Evolutionary conservation across 2,329 filamentous ascomycete genomes (phyloP), one percentile per base, ranked within the genome.

Genomic region (Talaromyces sp.): DNA sequence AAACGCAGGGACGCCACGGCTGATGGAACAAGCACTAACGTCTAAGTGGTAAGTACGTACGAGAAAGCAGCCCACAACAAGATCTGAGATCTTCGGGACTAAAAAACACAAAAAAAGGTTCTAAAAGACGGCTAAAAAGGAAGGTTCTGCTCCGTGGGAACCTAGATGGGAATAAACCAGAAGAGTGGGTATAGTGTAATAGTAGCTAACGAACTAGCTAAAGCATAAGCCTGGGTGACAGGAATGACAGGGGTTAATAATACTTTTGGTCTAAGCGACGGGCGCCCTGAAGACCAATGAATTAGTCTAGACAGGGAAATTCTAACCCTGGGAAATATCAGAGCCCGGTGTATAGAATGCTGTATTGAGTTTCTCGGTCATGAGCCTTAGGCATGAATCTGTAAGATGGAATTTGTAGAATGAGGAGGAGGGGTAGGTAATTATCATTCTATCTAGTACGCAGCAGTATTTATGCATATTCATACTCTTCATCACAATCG

Each of bases 31-130:
- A 56, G 57, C 55, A 48, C 45, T 33, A 52, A 48, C 25, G 25
- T 37, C 36, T 8, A 51, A 48, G 43, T 51, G 48, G 36, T 25
- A 43, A 56, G 33, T 48, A 59, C 41, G 43, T 45, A 56, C 25
- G 53, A 35, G 37, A 37, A 50, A 36, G 22, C 31, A 59, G 54
- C 58, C 41, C 60, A 61, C 53, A 58, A 41, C 52, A 48, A 64
- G 63, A 65, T 65, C 63, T 65, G 55, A 64, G 63, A 64, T 64
- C 62, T 63, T 64, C 63, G 63, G 58, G 56, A 58, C 60, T 64
- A 62, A 61, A 56, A 57, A 48, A 48, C 58, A 45, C 45, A 57
- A 51, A 57, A 56, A 59, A 53, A 43, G 43, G 33, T 45, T 50
- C 39, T 56, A 59, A 56, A 58, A 46, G 57, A 60, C 54, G 55